Conservation (phyloP, 345 rosid genomes). For the Jatropha curcas region DNA sequence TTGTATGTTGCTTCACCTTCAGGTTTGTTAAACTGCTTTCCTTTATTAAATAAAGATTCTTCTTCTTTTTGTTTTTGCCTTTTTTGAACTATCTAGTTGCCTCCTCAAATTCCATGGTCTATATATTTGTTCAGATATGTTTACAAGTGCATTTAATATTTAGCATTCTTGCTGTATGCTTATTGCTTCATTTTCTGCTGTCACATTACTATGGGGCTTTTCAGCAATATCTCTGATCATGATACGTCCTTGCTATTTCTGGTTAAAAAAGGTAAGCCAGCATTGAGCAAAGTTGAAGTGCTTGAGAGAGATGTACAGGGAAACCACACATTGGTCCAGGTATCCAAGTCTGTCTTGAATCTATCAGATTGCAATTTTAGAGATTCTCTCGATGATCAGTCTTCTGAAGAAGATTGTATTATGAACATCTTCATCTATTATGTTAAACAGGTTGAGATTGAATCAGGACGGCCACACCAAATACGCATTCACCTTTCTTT, state of each 20-base stretch:
- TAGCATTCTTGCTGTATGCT: neutral
- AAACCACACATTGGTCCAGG: conserved; percentile 67
- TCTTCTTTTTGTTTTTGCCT: neutral
- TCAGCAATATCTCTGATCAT: neutral
- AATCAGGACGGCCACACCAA: conserved; percentile 91
- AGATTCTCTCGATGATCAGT: neutral
- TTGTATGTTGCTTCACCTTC: conserved; percentile 75
- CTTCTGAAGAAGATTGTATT: neutral
- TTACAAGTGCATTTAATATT: neutral
- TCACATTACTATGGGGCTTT: neutral
- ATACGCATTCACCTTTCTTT: conserved; percentile 89
- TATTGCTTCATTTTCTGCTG: neutral
- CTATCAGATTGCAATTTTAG: neutral
- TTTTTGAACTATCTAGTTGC: neutral
- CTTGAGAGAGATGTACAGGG: conserved; percentile 58
- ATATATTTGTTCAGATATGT: neutral
- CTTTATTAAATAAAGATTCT: neutral
- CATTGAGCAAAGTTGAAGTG: conserved; percentile 75
- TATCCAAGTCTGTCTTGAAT: conserved; percentile 22
- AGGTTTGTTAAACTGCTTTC: conserved; percentile 40
- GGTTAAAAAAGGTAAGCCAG: conserved; percentile 55
- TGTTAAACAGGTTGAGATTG: conserved; percentile 71
- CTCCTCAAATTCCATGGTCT: neutral
- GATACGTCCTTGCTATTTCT: conserved; percentile 1
- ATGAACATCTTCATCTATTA: neutral